Conservation (phyloP, 2,329 filamentous ascomycete genomes). For the Venturia pyrina region DNA sequence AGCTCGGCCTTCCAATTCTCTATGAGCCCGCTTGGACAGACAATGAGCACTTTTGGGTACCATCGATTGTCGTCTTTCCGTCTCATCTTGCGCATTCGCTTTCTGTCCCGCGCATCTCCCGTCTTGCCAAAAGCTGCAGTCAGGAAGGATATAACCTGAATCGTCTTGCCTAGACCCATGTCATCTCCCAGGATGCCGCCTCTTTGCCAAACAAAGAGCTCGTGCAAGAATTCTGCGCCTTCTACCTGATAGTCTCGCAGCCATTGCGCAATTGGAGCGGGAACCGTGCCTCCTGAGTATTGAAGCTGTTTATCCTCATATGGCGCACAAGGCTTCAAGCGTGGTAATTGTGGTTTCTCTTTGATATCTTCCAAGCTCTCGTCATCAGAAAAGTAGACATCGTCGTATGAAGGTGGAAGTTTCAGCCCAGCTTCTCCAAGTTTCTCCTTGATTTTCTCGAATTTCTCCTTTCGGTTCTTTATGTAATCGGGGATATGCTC, state of each 20-base stretch:
- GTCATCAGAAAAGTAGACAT: constrained; percentile 66
- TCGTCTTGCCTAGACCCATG: constrained; percentile 95
- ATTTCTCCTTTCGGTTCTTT: constrained; percentile 53
- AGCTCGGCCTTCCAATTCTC: constrained; percentile 87
- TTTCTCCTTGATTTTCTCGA: constrained; percentile 51
- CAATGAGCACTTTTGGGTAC: constrained; percentile 77
- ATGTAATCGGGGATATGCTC: constrained; percentile 62
- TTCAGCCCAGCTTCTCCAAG: constrained; percentile 60
- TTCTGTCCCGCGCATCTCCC: constrained; percentile 73
- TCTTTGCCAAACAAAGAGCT: constrained; percentile 81
- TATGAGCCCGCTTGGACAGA: constrained; percentile 83
- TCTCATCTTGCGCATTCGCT: constrained; percentile 80
- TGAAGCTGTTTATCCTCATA: constrained; percentile 68
- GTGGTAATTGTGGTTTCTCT: constrained; percentile 61
- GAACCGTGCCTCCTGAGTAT: constrained; percentile 71
- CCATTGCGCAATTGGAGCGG: constrained; percentile 82
- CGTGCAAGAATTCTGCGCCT: constrained; percentile 76
- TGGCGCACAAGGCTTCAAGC: constrained; percentile 52
- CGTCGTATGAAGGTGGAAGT: constrained; percentile 67
- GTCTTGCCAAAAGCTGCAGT: constrained; percentile 91
- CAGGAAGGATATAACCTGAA: constrained; percentile 89
- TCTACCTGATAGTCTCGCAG: constrained; percentile 84
- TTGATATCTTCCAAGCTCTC: constrained; percentile 50
- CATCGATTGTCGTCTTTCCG: constrained; percentile 49
- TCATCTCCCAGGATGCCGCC: constrained; percentile 90